Conservation (phyloP, 257 asterid species). For the Solanum chiquidenum region DNA sequence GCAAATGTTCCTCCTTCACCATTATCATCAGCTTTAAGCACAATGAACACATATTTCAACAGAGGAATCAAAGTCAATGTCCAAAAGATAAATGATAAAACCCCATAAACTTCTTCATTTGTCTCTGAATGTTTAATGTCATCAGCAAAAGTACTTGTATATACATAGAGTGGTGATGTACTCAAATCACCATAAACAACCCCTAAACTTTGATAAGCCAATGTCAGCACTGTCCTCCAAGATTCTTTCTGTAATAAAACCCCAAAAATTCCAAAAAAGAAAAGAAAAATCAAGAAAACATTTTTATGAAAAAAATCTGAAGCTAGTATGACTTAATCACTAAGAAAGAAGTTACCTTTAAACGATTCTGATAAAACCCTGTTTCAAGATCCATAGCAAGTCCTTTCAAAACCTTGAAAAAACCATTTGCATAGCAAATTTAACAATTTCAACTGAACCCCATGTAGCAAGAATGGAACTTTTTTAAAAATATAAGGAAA, state of each 20-base stretch:
- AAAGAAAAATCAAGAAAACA: neutral
- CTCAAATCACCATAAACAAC: slow-evolving; percentile 96
- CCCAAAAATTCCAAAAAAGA: neutral
- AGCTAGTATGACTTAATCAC: neutral
- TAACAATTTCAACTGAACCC: slow-evolving; percentile 16
- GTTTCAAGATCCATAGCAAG: slow-evolving; percentile 62
- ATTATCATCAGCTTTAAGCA: slow-evolving; percentile 84
- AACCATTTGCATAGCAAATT: slow-evolving; percentile 28
- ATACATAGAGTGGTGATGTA: slow-evolving; percentile 79
- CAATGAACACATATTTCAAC: slow-evolving; percentile 72
- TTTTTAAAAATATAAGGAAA: neutral
- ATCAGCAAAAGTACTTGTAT: slow-evolving; percentile 74
- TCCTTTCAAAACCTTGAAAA: slow-evolving; percentile 25
- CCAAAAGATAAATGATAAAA: slow-evolving; percentile 73
- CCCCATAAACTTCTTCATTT: slow-evolving; percentile 81
- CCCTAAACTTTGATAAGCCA: slow-evolving; percentile 87
- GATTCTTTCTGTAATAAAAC: slow-evolving; percentile 57
- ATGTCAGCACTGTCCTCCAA: slow-evolving; percentile 66
- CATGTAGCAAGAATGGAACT: slow-evolving; percentile 17
- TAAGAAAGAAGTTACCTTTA: slow-evolving; percentile 35
- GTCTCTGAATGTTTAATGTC: slow-evolving; percentile 68
- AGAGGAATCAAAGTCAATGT: slow-evolving; percentile 74
- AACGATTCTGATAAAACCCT: slow-evolving; percentile 39
- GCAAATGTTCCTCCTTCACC: slow-evolving; percentile 99
- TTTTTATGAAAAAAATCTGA: neutral